These are phyloP conservation scores for Mycosphaerella sp. DNA, from an alignment of 2,329 filamentous ascomycete genomes.

Conservation along the genomic window DNA sequence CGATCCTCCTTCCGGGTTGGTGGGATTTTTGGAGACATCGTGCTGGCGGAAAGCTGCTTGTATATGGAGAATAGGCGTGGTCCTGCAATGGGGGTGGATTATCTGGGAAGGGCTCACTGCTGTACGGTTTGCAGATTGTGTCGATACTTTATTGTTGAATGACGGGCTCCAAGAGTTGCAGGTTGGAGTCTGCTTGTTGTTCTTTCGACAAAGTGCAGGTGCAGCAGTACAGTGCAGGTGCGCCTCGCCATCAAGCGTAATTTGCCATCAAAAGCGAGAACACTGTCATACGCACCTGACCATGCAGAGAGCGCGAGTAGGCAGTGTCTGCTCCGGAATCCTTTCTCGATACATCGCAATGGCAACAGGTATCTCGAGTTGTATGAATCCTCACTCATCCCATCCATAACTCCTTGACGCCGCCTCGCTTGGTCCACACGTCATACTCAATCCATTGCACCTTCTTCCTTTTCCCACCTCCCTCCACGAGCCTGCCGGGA, in stretches of 20 bases:
- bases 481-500: constrained; percentile 64
- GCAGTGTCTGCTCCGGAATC: no score
- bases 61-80: no score
- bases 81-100: no score
- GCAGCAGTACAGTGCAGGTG: not conserved
- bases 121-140: no score
- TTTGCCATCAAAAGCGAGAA: not conserved
- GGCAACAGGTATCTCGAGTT: not conserved
- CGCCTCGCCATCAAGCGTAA: not conserved
- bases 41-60: no score
- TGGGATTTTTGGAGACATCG: no score
- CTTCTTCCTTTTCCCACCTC: constrained; percentile 54
- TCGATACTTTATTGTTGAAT: no score
- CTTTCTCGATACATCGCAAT: not conserved
- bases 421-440: constrained; percentile 54
- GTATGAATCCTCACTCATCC: constrained; percentile 13
- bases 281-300: not conserved
- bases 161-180: no score
- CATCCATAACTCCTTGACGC: constrained; percentile 52
- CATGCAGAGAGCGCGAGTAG: not conserved
- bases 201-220: no score
- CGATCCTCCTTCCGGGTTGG: no score
- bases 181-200: no score
- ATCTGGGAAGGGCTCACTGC: no score
- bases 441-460: constrained; percentile 87